A percentile compares a stretch with the other conserved stretches of the same genome.
phyloP scores from a whole-genome alignment of 805 yeast species.

The Barnettozyma sucrosica region DNA sequence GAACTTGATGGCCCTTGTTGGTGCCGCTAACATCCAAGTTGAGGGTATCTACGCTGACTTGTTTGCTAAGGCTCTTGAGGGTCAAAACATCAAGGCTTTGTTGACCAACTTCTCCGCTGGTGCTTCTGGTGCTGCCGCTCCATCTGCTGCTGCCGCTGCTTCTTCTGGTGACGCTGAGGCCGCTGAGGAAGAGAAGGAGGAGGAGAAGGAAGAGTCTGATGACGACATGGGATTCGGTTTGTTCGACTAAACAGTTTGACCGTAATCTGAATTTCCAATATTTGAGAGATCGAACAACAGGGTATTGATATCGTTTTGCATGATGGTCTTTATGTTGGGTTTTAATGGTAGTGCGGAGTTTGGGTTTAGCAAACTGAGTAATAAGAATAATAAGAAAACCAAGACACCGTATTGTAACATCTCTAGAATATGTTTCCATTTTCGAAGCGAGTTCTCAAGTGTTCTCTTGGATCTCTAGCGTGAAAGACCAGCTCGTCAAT shows the following conservation, averaged over 20 bases:
- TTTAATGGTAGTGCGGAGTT: neutral
- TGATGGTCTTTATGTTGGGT: neutral
- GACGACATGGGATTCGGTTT: constrained; percentile 95
- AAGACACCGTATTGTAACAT: neutral
- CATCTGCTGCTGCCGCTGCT: constrained; percentile 56
- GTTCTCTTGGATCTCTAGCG: no score
- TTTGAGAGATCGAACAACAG: neutral
- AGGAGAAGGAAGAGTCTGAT: constrained; percentile 49
- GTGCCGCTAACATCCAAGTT: constrained; percentile 79
- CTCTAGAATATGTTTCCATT: no score
- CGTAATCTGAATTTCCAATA: neutral
- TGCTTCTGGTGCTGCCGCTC: constrained; percentile 69
- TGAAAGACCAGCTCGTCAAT: no score
- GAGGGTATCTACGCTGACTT: constrained; percentile 84
- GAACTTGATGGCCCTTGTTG: constrained; percentile 70
- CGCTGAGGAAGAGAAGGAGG: constrained; percentile 50
- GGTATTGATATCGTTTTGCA: neutral
- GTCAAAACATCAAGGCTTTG: constrained; percentile 78
- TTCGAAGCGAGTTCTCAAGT: no score
- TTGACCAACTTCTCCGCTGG: constrained; percentile 64
- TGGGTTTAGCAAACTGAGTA: neutral
- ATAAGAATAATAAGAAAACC: constrained; percentile 1
- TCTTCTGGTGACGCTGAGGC: constrained; percentile 61
- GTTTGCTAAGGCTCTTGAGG: constrained; percentile 82
- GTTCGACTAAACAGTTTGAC: constrained; percentile 57